Base-by-base conservation (phyloP, 179 eudicot species). In the Amaranthus tricolor region DNA sequence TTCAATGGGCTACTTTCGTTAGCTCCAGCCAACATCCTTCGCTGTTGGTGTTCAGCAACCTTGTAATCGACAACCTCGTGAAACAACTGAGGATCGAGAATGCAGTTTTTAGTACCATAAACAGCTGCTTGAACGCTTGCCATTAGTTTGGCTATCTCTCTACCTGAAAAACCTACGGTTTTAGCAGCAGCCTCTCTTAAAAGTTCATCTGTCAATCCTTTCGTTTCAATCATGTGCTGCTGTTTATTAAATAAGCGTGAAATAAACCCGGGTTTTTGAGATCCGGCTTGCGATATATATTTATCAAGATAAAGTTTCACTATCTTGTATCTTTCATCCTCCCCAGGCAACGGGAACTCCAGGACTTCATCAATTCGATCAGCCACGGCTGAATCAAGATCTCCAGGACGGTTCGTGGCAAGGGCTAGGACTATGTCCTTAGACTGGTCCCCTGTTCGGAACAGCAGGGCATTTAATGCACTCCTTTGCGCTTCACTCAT, bases 401-500 rank as follows among this genome's bases (percentile, higher is more conserved):
- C 98, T 17, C 93, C 96, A 0, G 98, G 98, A 9, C 98, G 92
- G 80, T 94, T 94, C 5, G 97, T 94, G 8, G 98, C 98, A 10
- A 94, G 89, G 31, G 96, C 97, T 12, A 94, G 92, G 64, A 94
- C 98, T 68, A 94, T 89, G 78, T 94, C 98, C 80, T 90, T 94
- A 9, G 98, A 94, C 72, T 94, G 97, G 82, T 94, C 98, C 58
- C 98, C 98, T 0, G 98, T 94, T 51, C 98, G 91, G 76, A 88
- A 91, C 67, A 94, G 85, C 55, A 94, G 97, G 14, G 98, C 98
- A 49, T 94, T 94, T 63, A 94, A 90, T 53, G 98, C 98, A 82
- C 98, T 94, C 78, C 98, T 82, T 76, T 94, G 98, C 79, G 98
- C 97, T 84, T 94, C 98, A 84, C 98, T 94, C 98, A 94, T 94